phyloP scores from a whole-genome alignment of 441 rosid genomes.

The Syzygium malaccense region DNA sequence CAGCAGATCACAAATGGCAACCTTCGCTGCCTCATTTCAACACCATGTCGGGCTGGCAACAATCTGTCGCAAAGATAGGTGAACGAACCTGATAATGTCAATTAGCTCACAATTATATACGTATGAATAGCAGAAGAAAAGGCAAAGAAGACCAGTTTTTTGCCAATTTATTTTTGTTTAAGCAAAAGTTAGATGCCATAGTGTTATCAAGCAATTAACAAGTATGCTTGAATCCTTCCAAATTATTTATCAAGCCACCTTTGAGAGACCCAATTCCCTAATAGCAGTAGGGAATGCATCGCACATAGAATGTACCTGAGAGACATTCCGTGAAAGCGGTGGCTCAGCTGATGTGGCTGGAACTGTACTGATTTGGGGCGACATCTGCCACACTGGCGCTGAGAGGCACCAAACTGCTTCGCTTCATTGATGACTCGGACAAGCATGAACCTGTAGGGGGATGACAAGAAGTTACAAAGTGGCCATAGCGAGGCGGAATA shows the following conservation, averaged over 20 bases:
- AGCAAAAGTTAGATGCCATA: background rate
- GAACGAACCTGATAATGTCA: constrained; percentile 9
- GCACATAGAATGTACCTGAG: background rate
- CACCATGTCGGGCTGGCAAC: constrained; percentile 69
- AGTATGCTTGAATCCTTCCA: background rate
- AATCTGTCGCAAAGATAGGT: constrained; percentile 36
- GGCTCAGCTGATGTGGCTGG: background rate
- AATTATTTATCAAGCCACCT: background rate
- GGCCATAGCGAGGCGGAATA: constrained; percentile 47
- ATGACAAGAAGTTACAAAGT: constrained; percentile 43
- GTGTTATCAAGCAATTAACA: background rate
- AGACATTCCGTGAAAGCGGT: background rate
- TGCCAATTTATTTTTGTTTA: background rate
- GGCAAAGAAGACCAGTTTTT: background rate
- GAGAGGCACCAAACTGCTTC: constrained; percentile 18
- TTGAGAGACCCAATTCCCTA: constrained; percentile 30
- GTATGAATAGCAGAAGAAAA: background rate
- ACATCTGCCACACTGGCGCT: constrained; percentile 24
- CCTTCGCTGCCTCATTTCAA: constrained; percentile 59
- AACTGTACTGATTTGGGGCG: constrained; percentile 12
- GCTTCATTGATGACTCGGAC: constrained; percentile 39
- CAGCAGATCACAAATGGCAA: constrained; percentile 81
- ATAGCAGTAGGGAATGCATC: background rate
- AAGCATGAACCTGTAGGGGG: constrained; percentile 50
- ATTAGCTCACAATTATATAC: background rate